Evolutionary conservation across 2,329 filamentous ascomycete species (phyloP).

Genomic region (Aureobasidium zeae): DNA sequence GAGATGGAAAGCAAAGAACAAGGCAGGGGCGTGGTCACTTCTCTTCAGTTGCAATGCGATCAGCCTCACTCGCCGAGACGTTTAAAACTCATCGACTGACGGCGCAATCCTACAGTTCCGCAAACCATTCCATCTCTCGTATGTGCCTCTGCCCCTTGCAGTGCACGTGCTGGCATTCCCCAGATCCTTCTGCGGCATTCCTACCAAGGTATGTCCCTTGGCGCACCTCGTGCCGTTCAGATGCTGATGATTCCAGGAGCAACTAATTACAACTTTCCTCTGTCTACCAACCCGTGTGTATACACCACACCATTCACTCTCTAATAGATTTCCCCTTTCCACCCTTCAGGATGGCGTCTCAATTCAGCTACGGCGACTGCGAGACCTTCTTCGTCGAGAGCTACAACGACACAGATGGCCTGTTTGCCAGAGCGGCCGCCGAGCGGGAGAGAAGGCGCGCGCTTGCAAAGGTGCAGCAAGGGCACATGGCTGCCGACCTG

Average conservation of each 20-base stretch:
- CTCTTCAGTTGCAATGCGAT: no score
- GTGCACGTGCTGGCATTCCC: constrained; percentile 32
- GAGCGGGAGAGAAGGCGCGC: constrained; percentile 68
- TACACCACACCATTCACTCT: constrained; percentile 18
- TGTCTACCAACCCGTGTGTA: constrained; percentile 19
- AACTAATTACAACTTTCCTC: constrained; percentile 45
- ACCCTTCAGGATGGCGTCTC: constrained; percentile 48
- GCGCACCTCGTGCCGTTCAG: no score
- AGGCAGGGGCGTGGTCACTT: background rate
- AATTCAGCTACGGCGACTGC: constrained; percentile 51
- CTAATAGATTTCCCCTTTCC: constrained; percentile 26
- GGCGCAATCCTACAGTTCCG: no score
- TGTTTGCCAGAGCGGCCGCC: constrained; percentile 51
- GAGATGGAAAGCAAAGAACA: background rate
- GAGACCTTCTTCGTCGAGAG: constrained; percentile 61
- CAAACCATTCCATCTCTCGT: no score
- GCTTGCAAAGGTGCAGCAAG: constrained; percentile 72
- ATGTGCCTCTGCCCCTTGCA: constrained; percentile 8
- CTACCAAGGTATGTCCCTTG: constrained; percentile 37
- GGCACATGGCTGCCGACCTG: constrained; percentile 79
- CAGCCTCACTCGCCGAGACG: no score
- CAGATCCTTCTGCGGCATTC: constrained; percentile 33
- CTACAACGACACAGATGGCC: constrained; percentile 45
- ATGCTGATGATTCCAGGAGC: no score
- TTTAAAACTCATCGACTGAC: no score